Percentiles rank a stretch among this genome's conserved stretches.
These are phyloP conservation scores for Protostelium mycophagum DNA, from an alignment of 78 protist species.

Conservation along the genomic window DNA sequence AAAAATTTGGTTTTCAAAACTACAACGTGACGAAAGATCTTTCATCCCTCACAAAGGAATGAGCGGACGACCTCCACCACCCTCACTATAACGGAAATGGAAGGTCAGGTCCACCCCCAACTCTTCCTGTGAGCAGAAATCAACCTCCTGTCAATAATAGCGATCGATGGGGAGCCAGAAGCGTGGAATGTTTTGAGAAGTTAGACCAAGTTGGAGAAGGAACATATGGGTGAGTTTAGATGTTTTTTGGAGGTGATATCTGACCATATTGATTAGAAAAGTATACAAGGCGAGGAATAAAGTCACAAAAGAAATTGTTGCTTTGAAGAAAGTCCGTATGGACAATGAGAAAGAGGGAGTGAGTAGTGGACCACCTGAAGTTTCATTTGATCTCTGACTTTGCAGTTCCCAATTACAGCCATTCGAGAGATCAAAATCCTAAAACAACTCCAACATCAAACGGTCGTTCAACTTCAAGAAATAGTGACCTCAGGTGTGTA, in stretches of 20 bases:
- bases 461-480: constrained; percentile 65
- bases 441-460: constrained; percentile 64
- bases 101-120: too few species aligned
- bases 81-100: too few species aligned
- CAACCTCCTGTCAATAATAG: not conserved
- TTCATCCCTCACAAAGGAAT: too few species aligned
- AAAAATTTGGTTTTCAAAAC: too few species aligned
- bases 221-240: constrained; percentile 54
- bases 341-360: constrained; percentile 88
- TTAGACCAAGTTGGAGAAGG: constrained; percentile 69
- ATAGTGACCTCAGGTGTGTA: constrained; percentile 41
- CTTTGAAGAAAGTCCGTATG: constrained; percentile 83
- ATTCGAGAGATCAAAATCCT: constrained; percentile 90
- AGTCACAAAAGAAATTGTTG: constrained; percentile 72
- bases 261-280: constrained; percentile 17
- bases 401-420: constrained; percentile 91
- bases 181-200: constrained; percentile 50
- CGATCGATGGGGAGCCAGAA: constrained; percentile 55
- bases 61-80: too few species aligned
- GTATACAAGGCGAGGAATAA: constrained; percentile 74
- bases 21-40: too few species aligned
- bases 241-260: not conserved
- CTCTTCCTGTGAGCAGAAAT: too few species aligned
- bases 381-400: not conserved
- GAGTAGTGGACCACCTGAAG: not conserved